A percentile compares a stretch with the other conserved stretches of the same genome.
Evolutionary conservation across 2,329 filamentous ascomycete genomes (phyloP).

Genomic region (Dothidotthia symphoricarpi): DNA sequence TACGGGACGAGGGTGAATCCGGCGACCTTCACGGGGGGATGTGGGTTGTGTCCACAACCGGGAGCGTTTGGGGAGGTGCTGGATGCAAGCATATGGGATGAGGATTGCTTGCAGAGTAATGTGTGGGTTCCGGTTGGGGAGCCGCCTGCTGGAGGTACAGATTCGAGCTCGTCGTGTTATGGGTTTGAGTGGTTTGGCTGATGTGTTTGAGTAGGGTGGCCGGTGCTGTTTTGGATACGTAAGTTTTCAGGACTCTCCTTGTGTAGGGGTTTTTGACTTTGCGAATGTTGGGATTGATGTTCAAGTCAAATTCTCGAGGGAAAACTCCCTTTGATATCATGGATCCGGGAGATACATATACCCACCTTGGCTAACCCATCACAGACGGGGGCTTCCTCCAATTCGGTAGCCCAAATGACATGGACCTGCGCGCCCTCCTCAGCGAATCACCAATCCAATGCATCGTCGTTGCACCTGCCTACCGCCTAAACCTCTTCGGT

Average conservation of each 20-base stretch:
- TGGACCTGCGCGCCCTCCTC: constrained; percentile 48
- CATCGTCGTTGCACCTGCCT: constrained; percentile 56
- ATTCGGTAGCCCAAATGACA: constrained; percentile 53
- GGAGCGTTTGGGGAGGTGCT: constrained; percentile 10
- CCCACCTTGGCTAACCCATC: no score
- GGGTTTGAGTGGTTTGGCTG: constrained; percentile 1
- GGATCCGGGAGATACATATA: not conserved
- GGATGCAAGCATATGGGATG: constrained; percentile 42
- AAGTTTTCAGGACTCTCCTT: constrained; percentile 21
- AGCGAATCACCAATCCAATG: constrained; percentile 48
- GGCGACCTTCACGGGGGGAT: constrained; percentile 45
- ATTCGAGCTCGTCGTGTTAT: not conserved
- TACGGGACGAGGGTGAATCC: constrained; percentile 54
- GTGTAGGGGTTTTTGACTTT: constrained; percentile 2
- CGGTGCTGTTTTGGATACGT: constrained; percentile 59
- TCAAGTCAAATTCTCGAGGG: no score
- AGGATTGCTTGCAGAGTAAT: constrained; percentile 59
- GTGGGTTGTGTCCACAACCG: constrained; percentile 54
- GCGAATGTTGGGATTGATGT: no score
- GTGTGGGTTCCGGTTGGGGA: constrained; percentile 54
- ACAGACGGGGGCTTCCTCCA: constrained; percentile 58
- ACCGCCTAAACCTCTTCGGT: constrained; percentile 57
- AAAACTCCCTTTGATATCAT: no score
- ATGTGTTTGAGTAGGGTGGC: constrained; percentile 48
- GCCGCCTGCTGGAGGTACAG: constrained; percentile 40